Percentiles rank a stretch among this genome's conserved stretches.
Evolutionary conservation across 73 alveolate species (phyloP).

Genomic region (Tetrahymena borealis): DNA sequence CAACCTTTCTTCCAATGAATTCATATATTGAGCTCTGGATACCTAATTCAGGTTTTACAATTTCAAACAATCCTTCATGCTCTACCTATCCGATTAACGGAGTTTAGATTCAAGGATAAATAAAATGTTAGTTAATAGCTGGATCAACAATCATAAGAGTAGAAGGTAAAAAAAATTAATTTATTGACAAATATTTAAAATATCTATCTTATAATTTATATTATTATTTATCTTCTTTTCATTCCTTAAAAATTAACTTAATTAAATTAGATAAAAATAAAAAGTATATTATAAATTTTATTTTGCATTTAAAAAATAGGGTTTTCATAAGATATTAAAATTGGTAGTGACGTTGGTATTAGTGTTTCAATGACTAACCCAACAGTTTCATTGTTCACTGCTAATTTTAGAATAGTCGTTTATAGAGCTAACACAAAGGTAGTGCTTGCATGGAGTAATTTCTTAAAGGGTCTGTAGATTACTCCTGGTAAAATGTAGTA

Average conservation of each 20-base stretch:
- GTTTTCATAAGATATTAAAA: neutral
- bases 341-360: slow-evolving; percentile 33
- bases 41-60: slow-evolving; percentile 10
- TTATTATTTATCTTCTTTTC: too few relatives aligned
- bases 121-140: neutral
- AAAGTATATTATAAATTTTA: neutral
- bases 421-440: slow-evolving; percentile 28
- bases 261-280: too few relatives aligned
- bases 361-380: slow-evolving; percentile 33
- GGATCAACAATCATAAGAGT: neutral
- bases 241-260: too few relatives aligned
- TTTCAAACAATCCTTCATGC: slow-evolving; percentile 34
- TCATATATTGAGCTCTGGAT: slow-evolving; percentile 19
- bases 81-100: slow-evolving; percentile 29
- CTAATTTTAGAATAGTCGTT: slow-evolving; percentile 15
- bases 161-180: too few relatives aligned
- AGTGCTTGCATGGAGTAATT: slow-evolving; percentile 29
- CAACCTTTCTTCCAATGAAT: slow-evolving; percentile 14
- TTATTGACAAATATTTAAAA: too few relatives aligned
- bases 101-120: slow-evolving; percentile 5
- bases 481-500: slow-evolving; percentile 25
- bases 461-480: slow-evolving; percentile 13
- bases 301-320: neutral
- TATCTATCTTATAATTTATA: too few relatives aligned
- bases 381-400: slow-evolving; percentile 14